Evolutionary conservation across 1,139 yeast species (phyloP), one percentile per base, ranked within the genome.

Genomic region (Lodderomyces elongisporus): DNA sequence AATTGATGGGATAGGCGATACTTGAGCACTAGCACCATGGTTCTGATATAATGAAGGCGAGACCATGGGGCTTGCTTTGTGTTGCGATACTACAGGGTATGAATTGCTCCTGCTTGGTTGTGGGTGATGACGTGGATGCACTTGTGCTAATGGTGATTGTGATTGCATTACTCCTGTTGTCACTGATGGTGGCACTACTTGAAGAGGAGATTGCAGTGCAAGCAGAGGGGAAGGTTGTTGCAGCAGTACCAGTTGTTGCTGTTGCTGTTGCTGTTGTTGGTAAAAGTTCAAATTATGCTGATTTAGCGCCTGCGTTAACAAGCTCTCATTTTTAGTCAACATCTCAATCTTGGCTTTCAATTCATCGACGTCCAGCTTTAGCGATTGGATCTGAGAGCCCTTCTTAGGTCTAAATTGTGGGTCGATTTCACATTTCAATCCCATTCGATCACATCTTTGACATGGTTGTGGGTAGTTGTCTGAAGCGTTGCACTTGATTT

Each of bases 361-460:
- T 43, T 83, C 89, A 47, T 82, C 89, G 13, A 88, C 87, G 48
- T 89, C 96, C 48, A 83, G 85, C 47, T 88, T 74, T 47, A 88
- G 64, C 32, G 82, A 72, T 49, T 87, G 95, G 27, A 88, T 80
- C 56, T 87, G 96, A 3, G 91, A 82, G 1, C 96, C 96, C 56
- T 87, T 88, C 49, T 85, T 82, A 3, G 96, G 96, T 49, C 89
- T 73, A 56, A 87, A 89, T 46, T 81, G 81, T 1, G 96, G 96
- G 53, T 89, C 96, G 23, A 89, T 85, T 47, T 84, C 89, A 62
- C 97, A 89, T 40, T 72, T 74, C 27, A 88, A 66, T 2, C 78
- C 80, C 85, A 84, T 82, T 49, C 82, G 68, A 31, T 77, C 81
- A 57, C 96, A 89, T 38, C 96, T 60, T 21, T 81, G 74, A 55